These are phyloP conservation scores for Fusarium secorum DNA, from an alignment of 2,329 filamentous ascomycete species.

Conservation along the genomic window DNA sequence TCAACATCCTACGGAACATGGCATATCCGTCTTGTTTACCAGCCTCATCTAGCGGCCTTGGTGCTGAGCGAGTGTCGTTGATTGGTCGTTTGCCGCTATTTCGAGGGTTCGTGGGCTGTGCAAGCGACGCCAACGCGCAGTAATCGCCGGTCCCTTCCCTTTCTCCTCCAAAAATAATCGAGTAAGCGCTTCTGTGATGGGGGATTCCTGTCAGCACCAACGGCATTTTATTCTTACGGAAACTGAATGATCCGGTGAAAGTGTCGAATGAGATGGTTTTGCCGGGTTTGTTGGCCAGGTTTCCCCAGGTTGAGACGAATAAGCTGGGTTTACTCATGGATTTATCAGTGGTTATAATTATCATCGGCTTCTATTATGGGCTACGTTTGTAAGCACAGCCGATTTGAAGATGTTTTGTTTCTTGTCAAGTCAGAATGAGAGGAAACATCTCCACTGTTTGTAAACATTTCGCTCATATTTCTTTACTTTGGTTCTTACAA, in stretches of 20 bases:
- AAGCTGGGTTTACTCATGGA: not conserved
- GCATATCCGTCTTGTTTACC: conserved; percentile 21
- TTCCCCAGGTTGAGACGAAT: not conserved
- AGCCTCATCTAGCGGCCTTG: conserved; percentile 18
- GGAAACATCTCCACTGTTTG: not conserved
- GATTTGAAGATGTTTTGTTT: not conserved
- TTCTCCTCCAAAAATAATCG: conserved; percentile 23
- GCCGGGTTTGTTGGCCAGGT: not conserved
- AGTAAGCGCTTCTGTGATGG: conserved; percentile 22
- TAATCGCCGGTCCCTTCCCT: not conserved
- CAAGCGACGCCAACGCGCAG: conserved; percentile 6
- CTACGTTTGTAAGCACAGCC: not conserved
- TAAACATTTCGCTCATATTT: not conserved
- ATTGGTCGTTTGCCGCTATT: conserved; percentile 27
- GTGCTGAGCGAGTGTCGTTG: not conserved
- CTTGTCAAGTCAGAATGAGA: not conserved
- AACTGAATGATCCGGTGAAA: conserved; percentile 8
- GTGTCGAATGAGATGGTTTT: not conserved
- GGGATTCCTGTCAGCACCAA: conserved; percentile 18
- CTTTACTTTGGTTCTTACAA: not conserved
- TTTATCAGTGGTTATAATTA: not conserved
- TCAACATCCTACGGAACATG: conserved; percentile 10
- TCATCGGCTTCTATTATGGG: not conserved
- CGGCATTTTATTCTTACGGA: conserved; percentile 2
- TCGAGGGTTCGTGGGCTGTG: conserved; percentile 30